Base-by-base conservation (phyloP, 768 basidiomycete species). In the Tricholomella constricta region DNA sequence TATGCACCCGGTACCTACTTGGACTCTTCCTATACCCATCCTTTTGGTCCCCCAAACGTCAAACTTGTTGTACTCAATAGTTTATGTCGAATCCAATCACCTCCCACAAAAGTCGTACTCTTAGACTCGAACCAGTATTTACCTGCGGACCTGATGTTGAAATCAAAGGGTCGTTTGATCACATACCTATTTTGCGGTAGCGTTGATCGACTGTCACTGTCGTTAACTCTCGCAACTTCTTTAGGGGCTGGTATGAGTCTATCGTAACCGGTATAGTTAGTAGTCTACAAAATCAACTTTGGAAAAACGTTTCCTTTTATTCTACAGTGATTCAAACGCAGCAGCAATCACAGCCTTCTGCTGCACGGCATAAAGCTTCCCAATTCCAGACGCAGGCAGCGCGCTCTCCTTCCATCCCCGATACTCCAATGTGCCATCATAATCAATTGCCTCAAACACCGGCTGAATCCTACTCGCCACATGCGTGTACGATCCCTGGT, bases 401-500 rank as follows among this genome's bases (percentile, higher is more conserved):
- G 88, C 82, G 61, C 83, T 86, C 71, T 85, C 84, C 56, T 70
- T 77, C 62, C 93, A 73, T 3, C 93, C 91, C n/a, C 72, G 63
- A 66, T 86, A 93, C 52, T 55, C 64, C 42, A 90, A 63, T 20
- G 58, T 47, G 14, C 57, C 64, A 54, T 51, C 59, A 52, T 62
- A 56, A 29, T 53, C 78, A 69, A 68, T 55, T 40, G 60, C 69
- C 19, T 68, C 66, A 59, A 92, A 64, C 26, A 91, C 78, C 19
- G 57, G 63, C 6, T 72, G 71, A 49, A 93, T 69, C 58, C 92
- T 74, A 1, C 74, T 73, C 32, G 65, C 67, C 37, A 91, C 87
- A 70, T 91, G 88, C 11, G 72, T 66, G 75, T 79, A 94, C 2
- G 88, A 82, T 2, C 94, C 94, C 68, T 95, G 93, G 64, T 97